A percentile compares a stretch with the other conserved stretches of the same genome.
phyloP scores from a whole-genome alignment of 2,329 filamentous ascomycete genomes.

The Aspergillus sp. region DNA sequence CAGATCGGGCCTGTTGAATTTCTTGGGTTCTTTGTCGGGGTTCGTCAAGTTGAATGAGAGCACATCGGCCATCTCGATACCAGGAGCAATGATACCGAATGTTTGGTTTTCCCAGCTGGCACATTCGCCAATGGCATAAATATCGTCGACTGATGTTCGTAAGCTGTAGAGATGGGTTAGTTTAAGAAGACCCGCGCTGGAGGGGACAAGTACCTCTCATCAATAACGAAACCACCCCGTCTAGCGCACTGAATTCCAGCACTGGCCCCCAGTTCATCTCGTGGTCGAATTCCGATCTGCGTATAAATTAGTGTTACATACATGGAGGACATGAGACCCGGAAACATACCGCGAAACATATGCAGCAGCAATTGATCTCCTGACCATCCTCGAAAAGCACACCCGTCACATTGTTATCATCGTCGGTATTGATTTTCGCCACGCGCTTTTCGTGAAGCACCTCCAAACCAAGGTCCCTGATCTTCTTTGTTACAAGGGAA shows the following conservation, averaged over 20 bases:
- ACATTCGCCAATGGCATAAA: slow-evolving; percentile 90
- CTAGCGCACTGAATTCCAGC: slow-evolving; percentile 72
- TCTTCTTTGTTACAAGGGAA: slow-evolving; percentile 77
- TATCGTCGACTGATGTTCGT: slow-evolving; percentile 66
- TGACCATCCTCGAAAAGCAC: slow-evolving; percentile 81
- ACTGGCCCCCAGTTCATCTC: slow-evolving; percentile 71
- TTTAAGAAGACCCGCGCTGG: not conserved
- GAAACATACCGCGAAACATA: slow-evolving; percentile 71
- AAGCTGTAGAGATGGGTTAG: slow-evolving; percentile 42
- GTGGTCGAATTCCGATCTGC: slow-evolving; percentile 73
- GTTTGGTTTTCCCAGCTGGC: slow-evolving; percentile 86
- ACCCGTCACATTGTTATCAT: slow-evolving; percentile 67
- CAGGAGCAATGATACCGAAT: slow-evolving; percentile 84
- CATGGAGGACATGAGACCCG: not conserved
- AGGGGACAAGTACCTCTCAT: slow-evolving; percentile 33
- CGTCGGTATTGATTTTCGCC: slow-evolving; percentile 67
- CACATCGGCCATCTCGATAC: slow-evolving; percentile 90
- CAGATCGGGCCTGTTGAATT: slow-evolving; percentile 78
- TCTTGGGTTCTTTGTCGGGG: slow-evolving; percentile 65
- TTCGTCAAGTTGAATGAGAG: slow-evolving; percentile 89
- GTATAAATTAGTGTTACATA: slow-evolving; percentile 1
- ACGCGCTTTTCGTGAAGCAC: slow-evolving; percentile 77
- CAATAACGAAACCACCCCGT: slow-evolving; percentile 67
- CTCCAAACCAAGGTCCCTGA: slow-evolving; percentile 74
- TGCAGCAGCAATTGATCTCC: slow-evolving; percentile 71